A percentile compares a stretch with the other conserved stretches of the same genome.
These are phyloP conservation scores for Amanita phalloides DNA, from an alignment of 768 basidiomycete species.

Conservation along the genomic window DNA sequence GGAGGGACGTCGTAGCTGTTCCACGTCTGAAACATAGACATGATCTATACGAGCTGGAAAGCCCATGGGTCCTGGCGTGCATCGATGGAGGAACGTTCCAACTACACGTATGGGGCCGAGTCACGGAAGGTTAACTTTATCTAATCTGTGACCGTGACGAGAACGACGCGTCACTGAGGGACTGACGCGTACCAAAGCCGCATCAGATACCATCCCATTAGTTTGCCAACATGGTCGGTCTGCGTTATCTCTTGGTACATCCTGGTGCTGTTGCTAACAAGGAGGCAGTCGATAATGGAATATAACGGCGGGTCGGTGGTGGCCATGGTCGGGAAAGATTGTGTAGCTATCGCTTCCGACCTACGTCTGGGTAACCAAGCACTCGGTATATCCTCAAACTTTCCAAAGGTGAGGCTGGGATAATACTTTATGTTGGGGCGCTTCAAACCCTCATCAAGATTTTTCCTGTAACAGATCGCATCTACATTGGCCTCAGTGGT, in stretches of 20 bases:
- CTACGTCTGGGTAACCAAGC: conserved; percentile 83
- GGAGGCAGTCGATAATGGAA: conserved; percentile 76
- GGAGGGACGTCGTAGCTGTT: not conserved
- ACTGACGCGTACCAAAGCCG: conserved; percentile 20
- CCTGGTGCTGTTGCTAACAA: conserved; percentile 7
- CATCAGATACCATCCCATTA: conserved; percentile 1
- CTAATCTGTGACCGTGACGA: not conserved
- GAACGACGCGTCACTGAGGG: conserved; percentile 30
- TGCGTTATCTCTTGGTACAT: not conserved
- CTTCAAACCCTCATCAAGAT: conserved; percentile 39
- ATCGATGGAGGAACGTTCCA: not conserved
- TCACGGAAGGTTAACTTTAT: not conserved
- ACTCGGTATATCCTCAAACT: conserved; percentile 80
- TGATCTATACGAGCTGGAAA: not conserved
- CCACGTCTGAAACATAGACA: not conserved
- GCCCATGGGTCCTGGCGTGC: not conserved
- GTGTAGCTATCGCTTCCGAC: conserved; percentile 97
- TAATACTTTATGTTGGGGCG: conserved; percentile 6
- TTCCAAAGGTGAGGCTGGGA: conserved; percentile 66
- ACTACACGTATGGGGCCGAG: too few species aligned
- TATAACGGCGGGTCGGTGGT: conserved; percentile 96
- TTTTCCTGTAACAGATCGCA: conserved; percentile 87
- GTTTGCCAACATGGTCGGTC: conserved; percentile 25
- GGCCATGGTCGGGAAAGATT: conserved; percentile 98
- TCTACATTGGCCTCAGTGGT: conserved; percentile 87